A percentile compares a stretch with the other conserved stretches of the same genome.
These are phyloP conservation scores for Acmispon strigosus DNA, from an alignment of 306 rosid genomes.

Conservation along the genomic window DNA sequence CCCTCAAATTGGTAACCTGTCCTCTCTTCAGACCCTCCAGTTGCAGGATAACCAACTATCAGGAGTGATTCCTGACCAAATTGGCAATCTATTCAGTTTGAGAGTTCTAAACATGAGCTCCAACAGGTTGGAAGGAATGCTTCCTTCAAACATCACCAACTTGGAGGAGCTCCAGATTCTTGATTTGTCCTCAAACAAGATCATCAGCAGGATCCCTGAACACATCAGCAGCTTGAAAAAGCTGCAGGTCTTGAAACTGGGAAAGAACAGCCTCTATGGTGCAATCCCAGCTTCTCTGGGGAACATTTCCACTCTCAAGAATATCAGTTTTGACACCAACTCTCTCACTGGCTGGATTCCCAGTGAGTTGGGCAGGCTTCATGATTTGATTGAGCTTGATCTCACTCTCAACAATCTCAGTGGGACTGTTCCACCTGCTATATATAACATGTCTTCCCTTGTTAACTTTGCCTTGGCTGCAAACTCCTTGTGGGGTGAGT, in stretches of 20 bases:
- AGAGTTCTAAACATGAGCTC: slow-evolving; percentile 48
- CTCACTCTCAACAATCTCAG: slow-evolving; percentile 44
- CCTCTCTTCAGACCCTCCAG: slow-evolving; percentile 45
- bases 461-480: slow-evolving; percentile 44
- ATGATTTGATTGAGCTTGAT: slow-evolving; percentile 44
- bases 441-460: slow-evolving; percentile 58
- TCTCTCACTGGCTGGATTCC: slow-evolving; percentile 53
- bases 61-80: slow-evolving; percentile 48
- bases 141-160: slow-evolving; percentile 40
- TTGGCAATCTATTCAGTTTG: slow-evolving; percentile 33
- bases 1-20: slow-evolving; percentile 45
- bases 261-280: slow-evolving; percentile 42
- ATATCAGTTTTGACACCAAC: slow-evolving; percentile 53
- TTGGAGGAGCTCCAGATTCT: slow-evolving; percentile 39
- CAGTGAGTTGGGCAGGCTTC: slow-evolving; percentile 38
- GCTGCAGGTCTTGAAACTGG: slow-evolving; percentile 45
- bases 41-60: slow-evolving; percentile 42
- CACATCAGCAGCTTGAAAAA: slow-evolving; percentile 31
- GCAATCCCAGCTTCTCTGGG: slow-evolving; percentile 39
- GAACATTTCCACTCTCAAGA: slow-evolving; percentile 51
- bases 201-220: slow-evolving; percentile 40
- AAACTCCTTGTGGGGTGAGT: slow-evolving; percentile 63
- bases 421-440: slow-evolving; percentile 44
- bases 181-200: slow-evolving; percentile 41
- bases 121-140: slow-evolving; percentile 35